Conservation (phyloP, 2,329 filamentous ascomycete genomes). For the Diaporthe sp. region DNA sequence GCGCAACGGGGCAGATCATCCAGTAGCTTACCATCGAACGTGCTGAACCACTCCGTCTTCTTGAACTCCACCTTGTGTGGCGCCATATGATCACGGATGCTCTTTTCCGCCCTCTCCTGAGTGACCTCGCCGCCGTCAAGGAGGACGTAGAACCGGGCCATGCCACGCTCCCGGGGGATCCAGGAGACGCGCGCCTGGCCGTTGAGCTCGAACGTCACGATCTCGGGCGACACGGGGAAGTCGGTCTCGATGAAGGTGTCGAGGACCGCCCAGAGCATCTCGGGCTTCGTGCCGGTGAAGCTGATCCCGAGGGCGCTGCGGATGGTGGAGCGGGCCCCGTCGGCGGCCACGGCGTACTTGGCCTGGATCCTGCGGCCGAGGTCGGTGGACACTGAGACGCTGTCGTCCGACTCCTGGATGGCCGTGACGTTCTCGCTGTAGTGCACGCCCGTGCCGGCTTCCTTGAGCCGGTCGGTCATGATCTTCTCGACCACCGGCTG, state of each 20-base stretch:
- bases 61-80: slow-evolving; percentile 59
- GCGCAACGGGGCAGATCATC: too few relatives aligned
- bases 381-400: slow-evolving; percentile 48
- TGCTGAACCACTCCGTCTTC: slow-evolving; percentile 64
- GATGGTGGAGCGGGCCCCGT: slow-evolving; percentile 65
- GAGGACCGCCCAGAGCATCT: slow-evolving; percentile 64
- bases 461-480: slow-evolving; percentile 53
- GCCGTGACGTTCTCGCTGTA: slow-evolving; percentile 56
- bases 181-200: slow-evolving; percentile 62
- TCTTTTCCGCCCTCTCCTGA: slow-evolving; percentile 55
- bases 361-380: slow-evolving; percentile 51
- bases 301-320: slow-evolving; percentile 55
- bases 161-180: slow-evolving; percentile 62
- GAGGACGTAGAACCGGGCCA: slow-evolving; percentile 63
- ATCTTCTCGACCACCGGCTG: slow-evolving; percentile 60
- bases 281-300: slow-evolving; percentile 62
- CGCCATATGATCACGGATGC: slow-evolving; percentile 59
- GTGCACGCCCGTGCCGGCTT: slow-evolving; percentile 46
- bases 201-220: slow-evolving; percentile 62
- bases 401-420: slow-evolving; percentile 47
- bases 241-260: slow-evolving; percentile 65
- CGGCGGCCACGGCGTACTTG: slow-evolving; percentile 65
- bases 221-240: slow-evolving; percentile 61
- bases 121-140: slow-evolving; percentile 59
- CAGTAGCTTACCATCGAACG: slow-evolving; percentile 57